These are phyloP conservation scores for Cinnamomum micranthum DNA, from an alignment of 164 flowering plant genomes.

Conservation along the genomic window DNA sequence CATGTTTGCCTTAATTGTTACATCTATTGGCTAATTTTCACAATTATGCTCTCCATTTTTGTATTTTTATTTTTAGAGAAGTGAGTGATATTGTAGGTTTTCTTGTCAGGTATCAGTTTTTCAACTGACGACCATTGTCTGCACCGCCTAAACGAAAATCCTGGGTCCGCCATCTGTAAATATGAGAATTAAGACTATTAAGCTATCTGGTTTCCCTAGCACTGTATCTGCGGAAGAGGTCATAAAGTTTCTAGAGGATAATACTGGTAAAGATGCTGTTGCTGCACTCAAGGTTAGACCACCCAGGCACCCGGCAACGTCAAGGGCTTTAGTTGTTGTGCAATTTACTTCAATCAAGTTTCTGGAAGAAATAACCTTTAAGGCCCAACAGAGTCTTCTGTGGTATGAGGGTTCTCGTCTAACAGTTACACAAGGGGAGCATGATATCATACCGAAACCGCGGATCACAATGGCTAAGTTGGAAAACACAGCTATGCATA, in stretches of 20 bases:
- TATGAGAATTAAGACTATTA: constrained; percentile 34
- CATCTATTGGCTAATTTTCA: too few species aligned
- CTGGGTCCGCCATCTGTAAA: too few species aligned
- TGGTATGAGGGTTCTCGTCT: constrained; percentile 39
- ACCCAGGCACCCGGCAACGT: constrained; percentile 9
- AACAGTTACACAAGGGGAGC: constrained; percentile 33
- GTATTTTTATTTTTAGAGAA: too few species aligned
- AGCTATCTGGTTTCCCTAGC: constrained; percentile 50
- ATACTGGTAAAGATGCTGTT: constrained; percentile 51
- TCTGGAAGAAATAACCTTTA: constrained; percentile 34
- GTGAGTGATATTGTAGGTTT: too few species aligned
- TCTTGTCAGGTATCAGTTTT: too few species aligned
- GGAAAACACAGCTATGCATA: constrained; percentile 29
- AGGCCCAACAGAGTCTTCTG: constrained; percentile 21
- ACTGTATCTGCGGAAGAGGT: constrained; percentile 33
- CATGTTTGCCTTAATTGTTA: too few species aligned
- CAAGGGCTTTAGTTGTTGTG: constrained; percentile 50
- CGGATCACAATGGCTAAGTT: constrained; percentile 29
- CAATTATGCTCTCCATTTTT: too few species aligned
- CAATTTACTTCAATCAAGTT: constrained; percentile 35
- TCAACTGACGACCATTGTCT: too few species aligned
- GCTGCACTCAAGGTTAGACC: constrained; percentile 45
- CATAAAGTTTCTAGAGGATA: constrained; percentile 39
- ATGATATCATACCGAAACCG: constrained; percentile 57
- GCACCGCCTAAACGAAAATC: too few species aligned